Conservation (phyloP, 148 eudicot genomes). For the Nyssa sinensis region DNA sequence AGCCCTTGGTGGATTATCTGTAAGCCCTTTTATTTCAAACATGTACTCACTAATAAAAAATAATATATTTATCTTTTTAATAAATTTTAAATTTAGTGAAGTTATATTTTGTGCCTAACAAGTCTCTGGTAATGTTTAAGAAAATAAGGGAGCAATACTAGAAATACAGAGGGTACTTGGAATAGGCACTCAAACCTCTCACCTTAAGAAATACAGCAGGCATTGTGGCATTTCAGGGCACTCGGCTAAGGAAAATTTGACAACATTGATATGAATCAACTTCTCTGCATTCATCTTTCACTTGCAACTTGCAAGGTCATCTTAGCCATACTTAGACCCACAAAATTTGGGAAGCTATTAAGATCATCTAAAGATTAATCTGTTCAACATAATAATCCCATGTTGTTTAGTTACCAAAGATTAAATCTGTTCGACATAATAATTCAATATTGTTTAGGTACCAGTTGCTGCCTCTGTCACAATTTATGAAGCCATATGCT, state of each 20-base stretch:
- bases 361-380: not conserved
- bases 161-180: not conserved
- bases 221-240: not conserved
- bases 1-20: no score
- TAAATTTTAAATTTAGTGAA: no score
- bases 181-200: not conserved
- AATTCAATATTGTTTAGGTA: slow-evolving; percentile 18
- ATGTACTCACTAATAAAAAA: no score
- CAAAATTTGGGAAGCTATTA: not conserved
- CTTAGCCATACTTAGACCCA: not conserved
- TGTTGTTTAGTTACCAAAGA: slow-evolving; percentile 32
- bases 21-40: no score
- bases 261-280: not conserved
- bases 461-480: slow-evolving; percentile 49
- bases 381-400: not conserved
- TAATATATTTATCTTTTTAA: no score
- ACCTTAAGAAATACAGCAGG: no score
- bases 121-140: not conserved
- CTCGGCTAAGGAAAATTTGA: not conserved
- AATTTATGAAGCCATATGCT: slow-evolving; percentile 36
- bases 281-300: slow-evolving; percentile 5
- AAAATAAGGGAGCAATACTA: not conserved
- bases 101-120: no score
- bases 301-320: not conserved
- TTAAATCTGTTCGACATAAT: not conserved